Evolutionary conservation across 176 grass and related monocot genomes (phyloP).

Genomic region (Areca catechu): DNA sequence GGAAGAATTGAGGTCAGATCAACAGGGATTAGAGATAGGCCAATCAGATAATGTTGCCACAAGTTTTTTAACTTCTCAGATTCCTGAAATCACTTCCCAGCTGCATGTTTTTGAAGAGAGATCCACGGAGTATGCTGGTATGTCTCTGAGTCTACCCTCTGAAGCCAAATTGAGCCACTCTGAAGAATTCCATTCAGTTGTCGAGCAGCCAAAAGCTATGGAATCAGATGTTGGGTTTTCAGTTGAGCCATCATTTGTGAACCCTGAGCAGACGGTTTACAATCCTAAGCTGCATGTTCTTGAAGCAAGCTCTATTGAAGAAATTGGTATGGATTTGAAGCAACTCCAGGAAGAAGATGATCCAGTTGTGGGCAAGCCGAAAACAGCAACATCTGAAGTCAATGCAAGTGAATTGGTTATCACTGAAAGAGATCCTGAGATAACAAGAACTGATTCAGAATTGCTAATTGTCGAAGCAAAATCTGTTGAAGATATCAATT

Average conservation of each 20-base stretch:
- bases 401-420: slow-evolving; percentile 12
- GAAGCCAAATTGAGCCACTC: slow-evolving; percentile 12
- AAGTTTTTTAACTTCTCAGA: slow-evolving; percentile 14
- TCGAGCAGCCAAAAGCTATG: slow-evolving; percentile 11
- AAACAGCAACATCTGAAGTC: slow-evolving; percentile 14
- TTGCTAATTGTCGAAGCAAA: slow-evolving; percentile 44
- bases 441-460: slow-evolving; percentile 13
- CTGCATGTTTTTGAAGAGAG: too few species aligned
- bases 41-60: slow-evolving; percentile 18
- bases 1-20: slow-evolving; percentile 31
- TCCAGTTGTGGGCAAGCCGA: neutral
- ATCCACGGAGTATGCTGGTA: neutral
- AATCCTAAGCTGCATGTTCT: slow-evolving; percentile 55
- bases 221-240: slow-evolving; percentile 25
- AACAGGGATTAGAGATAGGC: slow-evolving; percentile 15
- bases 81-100: neutral
- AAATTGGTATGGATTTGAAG: slow-evolving; percentile 30
- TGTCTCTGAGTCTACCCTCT: slow-evolving; percentile 13
- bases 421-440: slow-evolving; percentile 2
- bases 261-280: slow-evolving; percentile 77
- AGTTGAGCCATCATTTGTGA: slow-evolving; percentile 27
- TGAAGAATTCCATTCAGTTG: slow-evolving; percentile 16
- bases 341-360: slow-evolving; percentile 16
- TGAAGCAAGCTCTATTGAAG: slow-evolving; percentile 39
- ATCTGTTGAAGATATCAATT: slow-evolving; percentile 47